phyloP scores from a whole-genome alignment of 129 eudicot genomes.

The Lactuca saligna region DNA sequence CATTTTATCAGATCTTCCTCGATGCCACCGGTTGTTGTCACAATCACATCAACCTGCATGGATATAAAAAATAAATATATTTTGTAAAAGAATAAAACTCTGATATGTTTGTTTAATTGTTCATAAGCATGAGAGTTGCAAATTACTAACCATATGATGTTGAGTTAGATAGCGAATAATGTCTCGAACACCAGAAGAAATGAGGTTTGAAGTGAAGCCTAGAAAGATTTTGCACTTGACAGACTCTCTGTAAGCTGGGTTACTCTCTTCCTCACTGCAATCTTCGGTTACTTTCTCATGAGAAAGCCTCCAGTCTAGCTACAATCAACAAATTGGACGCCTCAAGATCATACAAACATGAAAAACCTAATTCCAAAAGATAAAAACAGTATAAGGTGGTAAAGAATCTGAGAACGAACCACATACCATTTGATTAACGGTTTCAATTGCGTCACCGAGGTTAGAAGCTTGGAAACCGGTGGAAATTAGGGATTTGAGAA shows the following conservation, averaged over 20 bases:
- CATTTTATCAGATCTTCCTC: conserved; percentile 98
- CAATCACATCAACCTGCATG: conserved; percentile 82
- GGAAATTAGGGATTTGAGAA: conserved; percentile 60
- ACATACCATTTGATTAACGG: conserved; percentile 85
- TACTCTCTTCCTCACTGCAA: conserved; percentile 73
- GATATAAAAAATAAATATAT: background rate
- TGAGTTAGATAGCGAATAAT: conserved; percentile 77
- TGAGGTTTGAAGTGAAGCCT: conserved; percentile 92
- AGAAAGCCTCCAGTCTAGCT: conserved; percentile 96
- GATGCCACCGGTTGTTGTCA: conserved; percentile 91
- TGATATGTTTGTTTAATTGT: conserved; percentile 1
- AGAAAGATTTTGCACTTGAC: conserved; percentile 84
- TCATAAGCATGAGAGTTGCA: background rate
- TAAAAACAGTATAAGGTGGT: background rate
- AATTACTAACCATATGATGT: conserved; percentile 81
- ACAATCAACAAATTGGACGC: conserved; percentile 27
- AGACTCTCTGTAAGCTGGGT: conserved; percentile 58
- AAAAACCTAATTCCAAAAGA: background rate
- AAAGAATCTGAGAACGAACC: background rate
- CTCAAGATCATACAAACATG: conserved; percentile 11
- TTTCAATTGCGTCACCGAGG: conserved; percentile 83
- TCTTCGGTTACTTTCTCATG: conserved; percentile 63
- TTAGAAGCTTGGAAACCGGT: conserved; percentile 97
- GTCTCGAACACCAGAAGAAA: conserved; percentile 92
- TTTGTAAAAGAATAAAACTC: too few species aligned